Percentiles rank a stretch among this genome's conserved stretches.
These are phyloP conservation scores for Magnolia kwangsiensis DNA, from an alignment of 164 flowering plant genomes.

Conservation along the genomic window DNA sequence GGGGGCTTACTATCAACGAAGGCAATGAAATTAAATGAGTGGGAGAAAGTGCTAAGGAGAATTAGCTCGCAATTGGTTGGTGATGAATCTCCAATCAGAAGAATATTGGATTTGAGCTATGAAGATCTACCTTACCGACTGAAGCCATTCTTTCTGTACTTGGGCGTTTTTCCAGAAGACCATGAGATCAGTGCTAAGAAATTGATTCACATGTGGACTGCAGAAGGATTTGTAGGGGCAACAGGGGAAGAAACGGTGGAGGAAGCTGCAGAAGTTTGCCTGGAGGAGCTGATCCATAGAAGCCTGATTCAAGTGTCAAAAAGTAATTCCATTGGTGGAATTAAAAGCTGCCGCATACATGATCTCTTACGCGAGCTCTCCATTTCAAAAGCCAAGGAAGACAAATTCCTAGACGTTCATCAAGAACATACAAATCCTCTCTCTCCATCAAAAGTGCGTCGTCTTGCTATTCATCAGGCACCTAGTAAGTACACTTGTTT, in stretches of 20 bases:
- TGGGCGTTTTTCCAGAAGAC: neutral
- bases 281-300: neutral
- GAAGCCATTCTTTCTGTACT: neutral
- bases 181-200: neutral
- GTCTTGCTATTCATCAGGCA: neutral
- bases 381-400: neutral
- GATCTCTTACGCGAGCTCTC: neutral
- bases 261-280: slow-evolving; percentile 1
- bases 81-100: neutral
- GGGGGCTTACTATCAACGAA: neutral
- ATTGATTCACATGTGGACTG: neutral
- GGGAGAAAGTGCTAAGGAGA: neutral
- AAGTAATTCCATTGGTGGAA: neutral
- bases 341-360: neutral
- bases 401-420: neutral
- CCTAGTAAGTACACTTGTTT: neutral
- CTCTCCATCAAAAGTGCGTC: neutral
- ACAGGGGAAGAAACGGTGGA: neutral
- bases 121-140: neutral
- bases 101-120: slow-evolving; percentile 11
- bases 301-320: neutral
- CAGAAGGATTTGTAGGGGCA: neutral
- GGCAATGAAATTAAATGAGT: neutral
- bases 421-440: neutral
- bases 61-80: neutral